Percentiles rank a stretch among this genome's conserved stretches.
Evolutionary conservation across 495 filamentous ascomycete genomes (phyloP).

Genomic region (Parmelia sp.): DNA sequence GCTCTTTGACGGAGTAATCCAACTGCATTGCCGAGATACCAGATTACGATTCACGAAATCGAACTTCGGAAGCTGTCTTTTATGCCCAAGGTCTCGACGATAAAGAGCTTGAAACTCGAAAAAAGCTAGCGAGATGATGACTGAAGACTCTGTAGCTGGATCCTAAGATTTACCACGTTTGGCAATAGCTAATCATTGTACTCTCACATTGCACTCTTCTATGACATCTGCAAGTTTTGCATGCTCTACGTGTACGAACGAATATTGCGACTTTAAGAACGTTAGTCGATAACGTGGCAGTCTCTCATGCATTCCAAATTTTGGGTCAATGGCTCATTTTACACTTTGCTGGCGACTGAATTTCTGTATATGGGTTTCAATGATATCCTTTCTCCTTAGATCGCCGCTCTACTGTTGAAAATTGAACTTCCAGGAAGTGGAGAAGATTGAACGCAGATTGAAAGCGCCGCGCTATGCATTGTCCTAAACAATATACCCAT

Average conservation of each 20-base stretch:
- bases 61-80: too few species aligned
- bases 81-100: too few species aligned
- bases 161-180: background rate
- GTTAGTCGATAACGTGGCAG: background rate
- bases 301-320: background rate
- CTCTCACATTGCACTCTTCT: background rate
- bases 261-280: background rate
- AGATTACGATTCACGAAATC: too few species aligned
- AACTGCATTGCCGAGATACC: constrained; percentile 20
- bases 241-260: background rate
- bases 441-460: background rate
- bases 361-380: background rate
- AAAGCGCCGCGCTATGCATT: constrained; percentile 19
- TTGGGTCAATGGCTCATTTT: background rate
- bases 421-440: background rate
- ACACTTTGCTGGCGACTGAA: background rate
- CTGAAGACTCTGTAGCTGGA: too few species aligned
- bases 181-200: background rate
- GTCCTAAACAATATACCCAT: background rate
- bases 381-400: background rate
- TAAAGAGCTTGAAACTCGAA: too few species aligned
- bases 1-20: constrained; percentile 36
- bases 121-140: too few species aligned
- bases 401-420: background rate
- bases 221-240: background rate